Base-by-base conservation (phyloP, 495 filamentous ascomycete species). In the Neurospora terricola region DNA sequence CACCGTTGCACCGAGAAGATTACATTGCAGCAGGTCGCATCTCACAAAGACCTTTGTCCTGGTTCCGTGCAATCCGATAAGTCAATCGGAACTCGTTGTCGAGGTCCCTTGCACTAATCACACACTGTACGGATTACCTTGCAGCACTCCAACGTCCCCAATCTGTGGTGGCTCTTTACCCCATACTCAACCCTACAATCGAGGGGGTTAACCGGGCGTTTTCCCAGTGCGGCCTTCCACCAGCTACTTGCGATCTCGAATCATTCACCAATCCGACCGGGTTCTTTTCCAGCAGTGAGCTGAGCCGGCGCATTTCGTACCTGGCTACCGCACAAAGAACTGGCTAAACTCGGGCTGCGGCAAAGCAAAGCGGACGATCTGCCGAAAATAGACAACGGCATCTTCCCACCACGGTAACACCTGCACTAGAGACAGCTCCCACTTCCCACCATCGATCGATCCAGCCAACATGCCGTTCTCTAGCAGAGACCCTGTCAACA, bases 341-440 rank as follows among this genome's bases (percentile, higher is more conserved):
- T 66, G 54, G 54, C 54, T 34, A 66, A 66, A 34, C 14, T 66
- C 14, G 54, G 54, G 27, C 54, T 66, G 34, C 69, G 69, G 21
- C 36, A 70, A 30, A 48, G 38, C 70, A 71, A 59, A 71, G 36
- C 70, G 70, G 27, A 45, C 16, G 30, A 69, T 71, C 27, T 37
- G 16, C 43, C 68, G 38, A 43, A 34, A 45, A 34, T 62, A 59
- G 66, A 34, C 71, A 42, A 69, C 48, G 23, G 72, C 27, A 34
- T 30, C 34, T 69, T 72, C 40, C 40, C 38, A 42, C 73, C 75
- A 81, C 80, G 79, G 78, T 43, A 69, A 14, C 69, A 72, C 70
- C 76, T 79, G 75, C 76, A 78, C 69, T 73, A 69, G 48, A 69
- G 75, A 77, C 75, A 79, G 76, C 75, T 73, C 69, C 68, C 71